Base-by-base conservation (phyloP, 1,139 yeast genomes). In the Lodderomyces parapsilosis region DNA sequence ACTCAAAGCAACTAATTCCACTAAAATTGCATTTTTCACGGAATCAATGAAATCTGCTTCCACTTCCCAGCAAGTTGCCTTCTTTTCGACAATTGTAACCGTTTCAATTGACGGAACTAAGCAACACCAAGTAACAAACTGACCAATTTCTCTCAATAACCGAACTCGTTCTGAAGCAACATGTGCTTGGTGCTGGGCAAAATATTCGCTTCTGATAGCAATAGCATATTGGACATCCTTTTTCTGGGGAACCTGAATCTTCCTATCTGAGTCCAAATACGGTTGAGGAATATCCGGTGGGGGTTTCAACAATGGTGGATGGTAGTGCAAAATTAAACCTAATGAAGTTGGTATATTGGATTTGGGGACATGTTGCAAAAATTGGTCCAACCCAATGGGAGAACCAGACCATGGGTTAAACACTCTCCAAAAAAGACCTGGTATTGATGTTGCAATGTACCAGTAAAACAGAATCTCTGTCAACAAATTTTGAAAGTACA, bases 241-340 rank as follows among this genome's bases (percentile, higher is more conserved):
- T 37, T 65, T 59, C 1, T 59, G 59, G 0, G 80, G 80, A 6
- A 62, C 58, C 8, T 61, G 60, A 2, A 74, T 52, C 25, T 55
- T 58, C 38, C 66, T 68, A 36, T 71, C 69, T 2, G 65, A 66
- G 43, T 68, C 69, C 40, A 74, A 53, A 46, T 60, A 73, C 0
- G 78, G 77, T 36, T 59, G 61, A 1, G 80, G 80, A 7, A 71
- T 48, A 7, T 60, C 65, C 3, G 76, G 70, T 22, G 78, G 76
- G 18, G 60, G 49, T 2, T 49, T 42, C 2, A 54, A 39, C 7
- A 46, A 14, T 23, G 47, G 43, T 1, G 48, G 44, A 20, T 53
- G 48, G 15, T 48, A 38, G 14, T 52, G 47, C 20, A 60, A 50
- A 6, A 65, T 42, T 17, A 62, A 42, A 2, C 57, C 45, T 6